Evolutionary conservation across 169 alveolate species (phyloP).

Genomic region (Eimeria falciformis): DNA sequence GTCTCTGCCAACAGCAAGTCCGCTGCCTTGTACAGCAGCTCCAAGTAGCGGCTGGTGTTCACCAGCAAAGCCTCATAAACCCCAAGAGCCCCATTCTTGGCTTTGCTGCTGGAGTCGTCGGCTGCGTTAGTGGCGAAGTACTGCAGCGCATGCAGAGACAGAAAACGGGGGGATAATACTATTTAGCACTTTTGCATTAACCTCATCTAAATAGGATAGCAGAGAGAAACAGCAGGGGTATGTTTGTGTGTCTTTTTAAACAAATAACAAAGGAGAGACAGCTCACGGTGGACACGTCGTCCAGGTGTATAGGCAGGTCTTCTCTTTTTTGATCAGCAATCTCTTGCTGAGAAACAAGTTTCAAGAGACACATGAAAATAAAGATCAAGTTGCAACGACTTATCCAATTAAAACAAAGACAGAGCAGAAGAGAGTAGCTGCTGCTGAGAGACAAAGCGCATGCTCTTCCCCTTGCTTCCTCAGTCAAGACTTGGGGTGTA

Average conservation of each 20-base stretch:
- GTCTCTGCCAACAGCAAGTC: constrained; percentile 33
- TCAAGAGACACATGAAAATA: background rate
- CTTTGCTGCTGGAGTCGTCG: background rate
- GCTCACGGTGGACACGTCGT: constrained; percentile 27
- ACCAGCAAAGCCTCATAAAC: constrained; percentile 54
- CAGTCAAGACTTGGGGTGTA: too few species aligned
- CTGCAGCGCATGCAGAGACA: background rate
- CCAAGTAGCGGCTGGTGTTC: constrained; percentile 63
- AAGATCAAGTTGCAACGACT: background rate
- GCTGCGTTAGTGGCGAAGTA: background rate
- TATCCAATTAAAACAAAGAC: too few species aligned
- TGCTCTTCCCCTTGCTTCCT: too few species aligned
- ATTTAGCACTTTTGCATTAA: background rate
- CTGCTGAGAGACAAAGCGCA: too few species aligned
- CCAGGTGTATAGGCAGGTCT: constrained; percentile 59
- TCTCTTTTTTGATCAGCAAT: constrained; percentile 46
- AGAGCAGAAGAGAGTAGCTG: too few species aligned
- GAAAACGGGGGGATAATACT: background rate
- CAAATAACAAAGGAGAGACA: background rate
- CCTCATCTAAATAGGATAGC: background rate
- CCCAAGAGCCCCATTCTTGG: background rate
- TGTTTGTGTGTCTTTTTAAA: too few species aligned
- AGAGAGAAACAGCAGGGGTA: background rate
- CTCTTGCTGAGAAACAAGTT: constrained; percentile 39
- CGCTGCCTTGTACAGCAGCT: constrained; percentile 62